Evolutionary conservation across 192 early-diverging fungal genomes (phyloP).

Genomic region (Coemansia sp.): DNA sequence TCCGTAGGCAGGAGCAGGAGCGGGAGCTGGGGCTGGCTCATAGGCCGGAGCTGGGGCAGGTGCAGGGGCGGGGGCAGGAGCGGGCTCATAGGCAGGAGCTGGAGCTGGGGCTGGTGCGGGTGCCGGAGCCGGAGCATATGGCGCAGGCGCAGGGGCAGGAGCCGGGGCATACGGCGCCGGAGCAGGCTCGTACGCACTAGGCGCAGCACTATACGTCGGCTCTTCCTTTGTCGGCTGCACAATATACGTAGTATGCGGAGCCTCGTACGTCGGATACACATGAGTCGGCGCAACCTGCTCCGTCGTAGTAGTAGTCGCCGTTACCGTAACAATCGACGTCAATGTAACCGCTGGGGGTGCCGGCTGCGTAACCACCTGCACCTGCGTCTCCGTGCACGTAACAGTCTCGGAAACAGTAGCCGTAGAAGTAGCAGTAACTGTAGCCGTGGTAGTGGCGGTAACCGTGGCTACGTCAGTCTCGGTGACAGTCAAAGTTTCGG

Average conservation of each 20-base stretch:
- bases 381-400: conserved; percentile 18
- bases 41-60: background rate
- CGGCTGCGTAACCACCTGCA: conserved; percentile 31
- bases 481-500: conserved; percentile 17
- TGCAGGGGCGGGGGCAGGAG: background rate
- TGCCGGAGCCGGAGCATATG: background rate
- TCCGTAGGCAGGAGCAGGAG: background rate
- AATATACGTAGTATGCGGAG: conserved; percentile 2
- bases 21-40: background rate
- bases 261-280: background rate
- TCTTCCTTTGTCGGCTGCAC: background rate
- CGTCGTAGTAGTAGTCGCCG: conserved; percentile 11
- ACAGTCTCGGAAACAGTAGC: conserved; percentile 14
- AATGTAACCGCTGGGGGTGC: conserved; percentile 39
- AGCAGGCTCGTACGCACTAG: conserved; percentile 5
- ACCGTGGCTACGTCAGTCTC: conserved; percentile 6
- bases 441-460: conserved; percentile 15
- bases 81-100: conserved; percentile 1
- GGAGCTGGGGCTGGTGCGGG: background rate
- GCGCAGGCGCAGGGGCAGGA: background rate
- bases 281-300: background rate
- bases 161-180: conserved; percentile 5
- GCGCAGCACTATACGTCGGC: background rate
- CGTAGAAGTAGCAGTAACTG: conserved; percentile 1
- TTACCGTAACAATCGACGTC: conserved; percentile 29